Evolutionary conservation across 1,284 basidiomycete species (phyloP).

Genomic region (Apiotrichum veenhuisii): DNA sequence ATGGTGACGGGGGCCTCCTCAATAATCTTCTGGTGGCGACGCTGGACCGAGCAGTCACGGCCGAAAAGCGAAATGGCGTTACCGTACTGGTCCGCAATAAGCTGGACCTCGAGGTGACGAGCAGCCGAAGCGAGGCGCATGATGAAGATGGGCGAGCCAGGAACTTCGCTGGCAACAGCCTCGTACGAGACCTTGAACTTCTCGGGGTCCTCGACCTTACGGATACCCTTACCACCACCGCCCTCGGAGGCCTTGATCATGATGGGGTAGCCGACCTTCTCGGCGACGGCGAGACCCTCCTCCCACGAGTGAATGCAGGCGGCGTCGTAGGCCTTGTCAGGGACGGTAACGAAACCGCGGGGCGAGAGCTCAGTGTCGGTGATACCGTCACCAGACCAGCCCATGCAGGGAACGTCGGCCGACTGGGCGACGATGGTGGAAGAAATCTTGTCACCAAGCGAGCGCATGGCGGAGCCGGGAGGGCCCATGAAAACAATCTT

Average conservation of each 20-base stretch:
- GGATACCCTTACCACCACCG: slow-evolving; percentile 97
- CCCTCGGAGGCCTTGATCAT: slow-evolving; percentile 99
- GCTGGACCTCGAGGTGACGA: slow-evolving; percentile 95
- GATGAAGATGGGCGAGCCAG: slow-evolving; percentile 98
- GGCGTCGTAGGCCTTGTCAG: slow-evolving; percentile 81
- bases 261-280: slow-evolving; percentile 91
- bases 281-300: slow-evolving; percentile 77
- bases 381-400: slow-evolving; percentile 97
- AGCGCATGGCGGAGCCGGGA: slow-evolving; percentile 97
- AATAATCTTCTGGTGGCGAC: slow-evolving; percentile 99
- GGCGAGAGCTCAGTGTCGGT: slow-evolving; percentile 80
- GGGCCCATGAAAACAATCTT: slow-evolving; percentile 99
- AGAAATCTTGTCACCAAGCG: slow-evolving; percentile 98
- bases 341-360: slow-evolving; percentile 88
- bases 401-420: slow-evolving; percentile 96
- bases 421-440: slow-evolving; percentile 98
- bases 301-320: slow-evolving; percentile 90
- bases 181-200: slow-evolving; percentile 90
- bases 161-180: slow-evolving; percentile 94
- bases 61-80: slow-evolving; percentile 99
- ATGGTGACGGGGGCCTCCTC: slow-evolving; percentile 99
- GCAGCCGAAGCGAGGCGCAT: slow-evolving; percentile 99
- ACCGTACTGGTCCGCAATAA: slow-evolving; percentile 98
- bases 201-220: slow-evolving; percentile 79
- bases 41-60: slow-evolving; percentile 98